Evolutionary conservation across 371 early-diverging fungal genomes (phyloP), one percentile per base, ranked within the genome.

Genomic region (Mortierella sp.): DNA sequence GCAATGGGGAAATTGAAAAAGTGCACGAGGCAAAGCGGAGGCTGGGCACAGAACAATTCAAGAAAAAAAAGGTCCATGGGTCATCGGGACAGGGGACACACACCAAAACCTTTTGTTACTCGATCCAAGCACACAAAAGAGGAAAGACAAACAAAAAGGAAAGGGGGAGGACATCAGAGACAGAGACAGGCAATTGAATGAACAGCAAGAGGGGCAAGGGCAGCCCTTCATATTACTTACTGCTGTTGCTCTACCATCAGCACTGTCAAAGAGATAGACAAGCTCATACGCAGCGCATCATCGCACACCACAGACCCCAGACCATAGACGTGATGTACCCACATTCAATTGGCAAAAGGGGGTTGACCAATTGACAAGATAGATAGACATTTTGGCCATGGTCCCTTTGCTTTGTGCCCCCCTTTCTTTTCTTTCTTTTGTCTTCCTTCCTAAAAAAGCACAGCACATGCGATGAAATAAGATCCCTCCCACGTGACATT

Each of bases 31-130:
- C 43, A 68, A 37, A 19, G 34, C 13, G 48, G 26, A 48, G 44
- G 66, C 43, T 47, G 66, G 47, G 66, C 29, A 67, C 67, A 67
- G 50, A 74, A 24, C 31, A 39, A 41, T 29, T 19, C 19, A 67
- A 39, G 13, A 24, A 31, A 34, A 39, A n/a, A 41, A 26, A 68
- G 55, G 26, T 4, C 50, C 31, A 68, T 55, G 41, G 69, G 71
- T 47, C 48, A 61, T 61, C 61, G 22, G 61, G 61, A 39, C 61
- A 61, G 61, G 61, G 61, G 61, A 9, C n/a, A n/a, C n/a, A n/a
- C n/a, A n/a, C n/a, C n/a, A n/a, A n/a, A n/a, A n/a, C n/a, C n/a
- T n/a, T n/a, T n/a, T n/a, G n/a, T n/a, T n/a, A n/a, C n/a, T n/a
- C n/a, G n/a, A n/a, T n/a, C n/a, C n/a, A n/a, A n/a, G n/a, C n/a